A percentile compares a stretch with the other conserved stretches of the same genome.
These are phyloP conservation scores for Eimeria sp. DNA, from an alignment of 169 alveolate species.

Conservation along the genomic window DNA sequence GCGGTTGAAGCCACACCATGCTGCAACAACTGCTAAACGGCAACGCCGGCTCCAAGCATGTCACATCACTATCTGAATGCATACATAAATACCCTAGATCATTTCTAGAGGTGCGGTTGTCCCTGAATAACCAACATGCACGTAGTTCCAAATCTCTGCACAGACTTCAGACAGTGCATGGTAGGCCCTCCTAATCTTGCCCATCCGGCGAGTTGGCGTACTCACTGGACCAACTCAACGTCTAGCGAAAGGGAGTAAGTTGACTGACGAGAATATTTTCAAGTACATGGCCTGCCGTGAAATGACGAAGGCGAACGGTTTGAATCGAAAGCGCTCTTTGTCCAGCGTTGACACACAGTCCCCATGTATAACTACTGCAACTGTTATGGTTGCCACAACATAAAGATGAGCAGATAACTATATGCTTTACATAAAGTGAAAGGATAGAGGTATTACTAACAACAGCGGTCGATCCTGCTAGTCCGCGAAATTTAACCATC, in stretches of 20 bases:
- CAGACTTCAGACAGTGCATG: not conserved
- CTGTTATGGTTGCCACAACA: not conserved
- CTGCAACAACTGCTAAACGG: not conserved
- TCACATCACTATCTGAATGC: not conserved
- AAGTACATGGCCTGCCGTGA: not conserved
- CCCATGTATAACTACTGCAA: not conserved
- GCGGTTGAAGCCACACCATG: not conserved
- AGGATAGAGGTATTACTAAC: not conserved
- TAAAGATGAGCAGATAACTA: not conserved
- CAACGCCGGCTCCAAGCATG: not conserved
- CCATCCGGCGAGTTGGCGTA: not conserved
- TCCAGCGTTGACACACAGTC: not conserved
- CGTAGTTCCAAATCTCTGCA: not conserved
- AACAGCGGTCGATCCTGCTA: not conserved
- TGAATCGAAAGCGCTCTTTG: constrained; percentile 3
- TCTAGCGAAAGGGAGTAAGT: not conserved
- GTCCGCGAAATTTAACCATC: constrained; percentile 2
- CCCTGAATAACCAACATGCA: not conserved
- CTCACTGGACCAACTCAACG: not conserved
- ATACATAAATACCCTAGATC: not conserved
- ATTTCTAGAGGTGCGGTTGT: not conserved
- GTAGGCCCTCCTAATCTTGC: not conserved
- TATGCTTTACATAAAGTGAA: not conserved
- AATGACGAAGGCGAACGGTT: not conserved
- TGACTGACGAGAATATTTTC: not conserved